Base-by-base conservation (phyloP, 345 rosid species). In the Salix udensis region DNA sequence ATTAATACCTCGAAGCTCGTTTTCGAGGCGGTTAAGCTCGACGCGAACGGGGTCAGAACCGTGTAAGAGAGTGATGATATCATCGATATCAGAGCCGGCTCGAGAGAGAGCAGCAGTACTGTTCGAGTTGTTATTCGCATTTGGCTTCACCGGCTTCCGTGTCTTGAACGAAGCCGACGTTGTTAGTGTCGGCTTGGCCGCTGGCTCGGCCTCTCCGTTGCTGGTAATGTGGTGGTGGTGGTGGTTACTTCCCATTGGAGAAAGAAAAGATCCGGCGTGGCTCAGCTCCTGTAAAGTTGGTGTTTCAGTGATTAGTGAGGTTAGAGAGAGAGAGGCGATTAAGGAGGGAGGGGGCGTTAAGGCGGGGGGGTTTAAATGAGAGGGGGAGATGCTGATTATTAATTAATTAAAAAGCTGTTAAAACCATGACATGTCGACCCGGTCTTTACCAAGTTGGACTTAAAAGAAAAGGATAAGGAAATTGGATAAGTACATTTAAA, bases 1-100 rank as follows among this genome's bases (percentile, higher is more conserved):
- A n/a, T n/a, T 58, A 5, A 37, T 62, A 86, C 89, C 89, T 82
- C 89, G 78, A 74, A 84, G 71, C 75, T 79, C 87, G 68, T 87
- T 87, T 53, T 81, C 86, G 73, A 87, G 87, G 24, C 89, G 89
- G 74, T 78, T 72, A 77, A 87, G 89, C 82, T 87, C 89, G 53
- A 87, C 82, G 66, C 85, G 84, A 58, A 86, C 83, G 24, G 89
- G 89, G 81, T 87, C 89, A 76, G 89, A 87, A 74, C 89, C 89
- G 78, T 87, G 89, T 62, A 87, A 74, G 19, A 84, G 77, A 26
- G 86, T 74, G 61, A 82, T 69, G 80, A 82, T 30, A 64, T 87
- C 89, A 12, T 87, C 87, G 39, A 73, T 83, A 44, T 87, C 87
- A 71, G 84, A 78, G 76, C 78, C 80, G 44, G 74, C 37, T 2